phyloP scores from a whole-genome alignment of 73 alveolate species.

The Symbiodinium natans region DNA sequence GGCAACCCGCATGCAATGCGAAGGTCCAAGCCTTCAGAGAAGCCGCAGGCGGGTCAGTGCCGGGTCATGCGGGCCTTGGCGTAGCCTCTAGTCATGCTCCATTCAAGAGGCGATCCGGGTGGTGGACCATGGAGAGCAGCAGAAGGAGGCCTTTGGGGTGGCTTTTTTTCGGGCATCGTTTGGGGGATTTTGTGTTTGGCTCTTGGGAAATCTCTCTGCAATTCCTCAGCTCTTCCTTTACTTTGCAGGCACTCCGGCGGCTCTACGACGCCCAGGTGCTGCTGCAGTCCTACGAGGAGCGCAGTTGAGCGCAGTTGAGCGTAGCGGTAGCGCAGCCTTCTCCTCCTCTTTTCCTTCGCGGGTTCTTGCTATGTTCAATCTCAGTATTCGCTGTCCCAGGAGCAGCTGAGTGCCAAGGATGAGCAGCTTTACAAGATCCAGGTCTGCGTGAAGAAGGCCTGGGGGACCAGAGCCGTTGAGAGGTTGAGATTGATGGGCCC shows the following conservation, averaged over 20 bases:
- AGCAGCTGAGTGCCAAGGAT: conserved; percentile 31
- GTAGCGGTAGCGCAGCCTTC: background rate
- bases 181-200: too few species aligned
- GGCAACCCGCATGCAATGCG: too few species aligned
- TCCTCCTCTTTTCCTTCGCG: background rate
- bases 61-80: background rate
- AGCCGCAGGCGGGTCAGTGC: background rate
- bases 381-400: background rate
- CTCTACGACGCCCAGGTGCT: conserved; percentile 75
- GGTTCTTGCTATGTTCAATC: too few species aligned
- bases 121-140: conserved; percentile 84
- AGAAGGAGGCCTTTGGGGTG: conserved; percentile 89
- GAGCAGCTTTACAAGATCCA: conserved; percentile 49
- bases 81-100: background rate
- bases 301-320: too few species aligned
- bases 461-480: too few species aligned
- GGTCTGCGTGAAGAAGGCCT: conserved; percentile 71
- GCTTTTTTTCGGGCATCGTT: too few species aligned
- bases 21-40: background rate
- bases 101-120: conserved; percentile 47
- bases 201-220: too few species aligned
- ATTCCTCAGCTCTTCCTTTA: too few species aligned
- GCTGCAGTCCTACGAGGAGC: conserved; percentile 73
- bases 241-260: conserved; percentile 64
- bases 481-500: too few species aligned